These are phyloP conservation scores for Phytopythium delawarense DNA, from an alignment of 352 stramenopile species.

Conservation along the genomic window DNA sequence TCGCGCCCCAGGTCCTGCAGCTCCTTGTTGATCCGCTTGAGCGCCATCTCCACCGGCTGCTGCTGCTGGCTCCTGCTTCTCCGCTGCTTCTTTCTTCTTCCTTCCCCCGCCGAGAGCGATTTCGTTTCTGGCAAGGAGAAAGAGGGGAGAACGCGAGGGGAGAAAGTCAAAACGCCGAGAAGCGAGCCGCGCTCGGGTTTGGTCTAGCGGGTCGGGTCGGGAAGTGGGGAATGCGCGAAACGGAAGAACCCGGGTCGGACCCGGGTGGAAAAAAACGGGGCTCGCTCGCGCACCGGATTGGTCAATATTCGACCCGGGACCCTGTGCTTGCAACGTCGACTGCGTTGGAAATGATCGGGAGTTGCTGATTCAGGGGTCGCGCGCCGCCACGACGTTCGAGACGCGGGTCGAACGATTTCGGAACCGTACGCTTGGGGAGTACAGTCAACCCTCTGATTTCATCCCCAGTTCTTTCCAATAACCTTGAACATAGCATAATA, in stretches of 20 bases:
- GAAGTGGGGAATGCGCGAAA: neutral
- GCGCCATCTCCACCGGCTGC: constrained; percentile 59
- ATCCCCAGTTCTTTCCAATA: too few species aligned
- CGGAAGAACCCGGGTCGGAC: neutral
- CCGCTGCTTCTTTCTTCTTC: neutral
- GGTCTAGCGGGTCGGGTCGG: too few species aligned
- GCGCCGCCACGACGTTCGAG: neutral
- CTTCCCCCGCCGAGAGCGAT: constrained; percentile 23
- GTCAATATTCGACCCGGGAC: neutral
- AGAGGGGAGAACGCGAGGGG: constrained; percentile 19
- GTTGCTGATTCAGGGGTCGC: neutral
- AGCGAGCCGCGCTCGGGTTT: neutral
- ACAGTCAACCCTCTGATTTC: too few species aligned
- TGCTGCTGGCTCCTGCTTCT: constrained; percentile 23
- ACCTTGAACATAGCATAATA: too few species aligned
- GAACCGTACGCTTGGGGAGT: neutral
- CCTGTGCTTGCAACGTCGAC: neutral
- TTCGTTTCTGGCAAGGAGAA: constrained; percentile 24
- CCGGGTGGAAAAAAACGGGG: neutral
- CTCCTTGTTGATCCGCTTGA: constrained; percentile 97
- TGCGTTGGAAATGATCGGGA: neutral
- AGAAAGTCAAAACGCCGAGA: constrained; percentile 1
- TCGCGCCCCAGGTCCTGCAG: constrained; percentile 93
- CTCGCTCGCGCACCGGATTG: neutral
- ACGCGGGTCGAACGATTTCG: constrained; percentile 4